Evolutionary conservation across 2,329 filamentous ascomycete genomes (phyloP).

Genomic region (Atkinsonella texensis): DNA sequence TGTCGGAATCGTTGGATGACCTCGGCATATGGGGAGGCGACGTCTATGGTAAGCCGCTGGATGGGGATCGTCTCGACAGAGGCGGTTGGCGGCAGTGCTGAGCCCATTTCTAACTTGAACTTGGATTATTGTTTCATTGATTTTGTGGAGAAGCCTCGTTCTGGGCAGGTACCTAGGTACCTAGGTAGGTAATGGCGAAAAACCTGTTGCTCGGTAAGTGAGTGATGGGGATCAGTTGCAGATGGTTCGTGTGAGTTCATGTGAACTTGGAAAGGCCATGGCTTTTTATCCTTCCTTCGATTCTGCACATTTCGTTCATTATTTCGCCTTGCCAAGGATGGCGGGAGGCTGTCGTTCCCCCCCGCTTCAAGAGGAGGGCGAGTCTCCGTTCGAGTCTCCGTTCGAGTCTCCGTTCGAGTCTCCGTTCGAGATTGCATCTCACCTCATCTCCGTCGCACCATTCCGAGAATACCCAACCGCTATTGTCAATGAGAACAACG

Average conservation of each 20-base stretch:
- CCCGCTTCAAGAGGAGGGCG: not conserved
- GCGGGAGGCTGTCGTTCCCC: not conserved
- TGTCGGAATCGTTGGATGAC: conserved; percentile 1
- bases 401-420: no score
- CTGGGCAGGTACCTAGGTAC: no score
- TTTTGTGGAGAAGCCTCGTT: no score
- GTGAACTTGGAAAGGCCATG: no score
- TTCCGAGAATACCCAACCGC: conserved; percentile 4
- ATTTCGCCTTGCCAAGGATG: not conserved
- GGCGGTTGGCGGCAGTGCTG: not conserved
- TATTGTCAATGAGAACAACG: not conserved
- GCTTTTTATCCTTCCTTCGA: no score
- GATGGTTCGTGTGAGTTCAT: no score
- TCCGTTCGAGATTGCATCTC: conserved; percentile 1
- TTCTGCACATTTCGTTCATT: not conserved
- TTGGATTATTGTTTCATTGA: no score
- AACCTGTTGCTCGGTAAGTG: no score
- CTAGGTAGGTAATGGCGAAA: no score
- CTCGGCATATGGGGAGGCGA: conserved; percentile 1
- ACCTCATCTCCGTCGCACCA: not conserved
- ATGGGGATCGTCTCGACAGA: conserved; percentile 1
- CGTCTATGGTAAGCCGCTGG: conserved; percentile 1
- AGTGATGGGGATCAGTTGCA: no score
- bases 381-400: conserved; percentile 1
- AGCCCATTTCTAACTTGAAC: not conserved